Evolutionary conservation across 2,329 filamentous ascomycete genomes (phyloP).

Genomic region (Truncatella angustata): DNA sequence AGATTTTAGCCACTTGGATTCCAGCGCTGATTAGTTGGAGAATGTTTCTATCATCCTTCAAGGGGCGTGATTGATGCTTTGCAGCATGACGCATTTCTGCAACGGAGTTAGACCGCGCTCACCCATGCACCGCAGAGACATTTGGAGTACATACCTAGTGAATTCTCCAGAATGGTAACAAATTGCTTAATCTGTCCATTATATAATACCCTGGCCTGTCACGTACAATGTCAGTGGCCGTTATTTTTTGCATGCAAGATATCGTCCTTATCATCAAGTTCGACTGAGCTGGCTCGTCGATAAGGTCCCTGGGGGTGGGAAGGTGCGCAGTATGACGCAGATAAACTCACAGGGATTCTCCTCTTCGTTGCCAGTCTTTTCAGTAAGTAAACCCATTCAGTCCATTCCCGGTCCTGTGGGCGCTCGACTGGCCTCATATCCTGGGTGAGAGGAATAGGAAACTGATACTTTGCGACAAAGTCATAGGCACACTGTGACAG

Average conservation of each 20-base stretch:
- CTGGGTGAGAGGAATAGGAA: conserved; percentile 79
- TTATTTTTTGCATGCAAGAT: not conserved
- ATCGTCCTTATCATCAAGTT: too few species aligned
- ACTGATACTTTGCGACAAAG: conserved; percentile 88
- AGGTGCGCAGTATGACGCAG: not conserved
- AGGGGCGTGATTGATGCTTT: conserved; percentile 76
- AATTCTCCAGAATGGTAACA: conserved; percentile 85
- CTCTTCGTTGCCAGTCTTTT: conserved; percentile 84
- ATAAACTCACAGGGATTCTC: conserved; percentile 10
- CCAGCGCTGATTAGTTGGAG: conserved; percentile 84
- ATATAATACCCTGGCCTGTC: conserved; percentile 69
- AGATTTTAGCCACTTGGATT: conserved; percentile 82
- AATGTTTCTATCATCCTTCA: conserved; percentile 87
- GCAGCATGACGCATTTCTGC: conserved; percentile 66
- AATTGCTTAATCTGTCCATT: conserved; percentile 91
- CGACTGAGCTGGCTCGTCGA: too few species aligned
- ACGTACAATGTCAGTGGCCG: not conserved
- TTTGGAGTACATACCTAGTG: conserved; percentile 62
- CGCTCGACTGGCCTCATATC: conserved; percentile 33
- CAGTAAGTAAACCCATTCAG: conserved; percentile 85
- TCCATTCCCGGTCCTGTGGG: conserved; percentile 64
- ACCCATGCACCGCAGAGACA: too few species aligned
- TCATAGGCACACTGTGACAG: conserved; percentile 84
- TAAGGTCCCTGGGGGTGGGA: too few species aligned
- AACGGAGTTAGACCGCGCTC: too few species aligned